Evolutionary conservation across 2,329 filamentous ascomycete species (phyloP).

Genomic region (Scedosporium minutisporum): DNA sequence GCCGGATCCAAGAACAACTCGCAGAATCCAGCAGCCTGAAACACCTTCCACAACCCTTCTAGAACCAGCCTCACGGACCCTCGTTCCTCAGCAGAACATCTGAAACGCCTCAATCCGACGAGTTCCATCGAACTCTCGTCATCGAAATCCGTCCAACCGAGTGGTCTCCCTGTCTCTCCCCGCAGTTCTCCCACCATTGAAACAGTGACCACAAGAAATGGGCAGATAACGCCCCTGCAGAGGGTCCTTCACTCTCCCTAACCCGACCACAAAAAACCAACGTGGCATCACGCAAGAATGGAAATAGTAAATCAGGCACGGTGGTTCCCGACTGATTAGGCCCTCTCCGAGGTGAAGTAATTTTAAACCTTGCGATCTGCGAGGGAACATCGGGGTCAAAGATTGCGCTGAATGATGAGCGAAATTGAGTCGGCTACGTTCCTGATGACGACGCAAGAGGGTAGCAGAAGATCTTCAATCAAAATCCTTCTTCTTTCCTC

Average conservation of each 20-base stretch:
- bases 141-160: neutral
- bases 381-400: neutral
- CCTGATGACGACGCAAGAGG: too few relatives aligned
- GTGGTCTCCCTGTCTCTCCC: neutral
- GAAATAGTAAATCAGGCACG: too few relatives aligned
- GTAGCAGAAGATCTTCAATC: too few relatives aligned
- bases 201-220: neutral
- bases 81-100: neutral
- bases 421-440: neutral
- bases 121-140: neutral
- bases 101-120: neutral
- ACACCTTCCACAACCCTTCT: neutral
- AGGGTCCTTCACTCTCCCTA: neutral
- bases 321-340: too few relatives aligned
- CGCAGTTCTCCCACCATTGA: neutral
- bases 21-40: neutral
- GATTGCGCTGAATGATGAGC: neutral
- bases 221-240: neutral
- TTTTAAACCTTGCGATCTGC: too few relatives aligned
- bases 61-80: neutral
- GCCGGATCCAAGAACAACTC: neutral
- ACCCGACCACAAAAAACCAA: too few relatives aligned
- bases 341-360: too few relatives aligned
- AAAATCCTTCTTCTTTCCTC: too few relatives aligned
- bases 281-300: too few relatives aligned